These are phyloP conservation scores for Nitzschia sp. DNA, from an alignment of 108 stramenopile species.

Conservation along the genomic window DNA sequence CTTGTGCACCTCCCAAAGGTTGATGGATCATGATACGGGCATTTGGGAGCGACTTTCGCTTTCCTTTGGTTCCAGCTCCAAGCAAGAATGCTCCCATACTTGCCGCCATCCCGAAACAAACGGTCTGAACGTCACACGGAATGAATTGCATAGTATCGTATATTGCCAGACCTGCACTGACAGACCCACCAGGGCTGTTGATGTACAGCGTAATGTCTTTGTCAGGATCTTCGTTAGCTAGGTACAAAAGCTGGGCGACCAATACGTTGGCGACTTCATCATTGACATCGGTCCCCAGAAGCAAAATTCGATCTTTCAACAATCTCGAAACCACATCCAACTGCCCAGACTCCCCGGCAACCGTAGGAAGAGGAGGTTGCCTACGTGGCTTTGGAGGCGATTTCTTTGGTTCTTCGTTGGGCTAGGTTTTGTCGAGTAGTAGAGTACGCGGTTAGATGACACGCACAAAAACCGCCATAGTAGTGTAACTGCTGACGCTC, in stretches of 20 bases:
- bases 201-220: slow-evolving; percentile 97
- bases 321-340: slow-evolving; percentile 94
- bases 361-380: slow-evolving; percentile 51
- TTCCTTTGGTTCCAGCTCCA: slow-evolving; percentile 91
- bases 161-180: slow-evolving; percentile 93
- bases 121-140: slow-evolving; percentile 94
- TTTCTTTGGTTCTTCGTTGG: slow-evolving; percentile 21
- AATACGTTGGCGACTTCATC: slow-evolving; percentile 95
- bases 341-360: slow-evolving; percentile 80
- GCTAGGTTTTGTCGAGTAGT: no score
- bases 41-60: slow-evolving; percentile 90
- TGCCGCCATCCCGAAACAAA: slow-evolving; percentile 98
- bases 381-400: slow-evolving; percentile 47
- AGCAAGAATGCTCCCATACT: slow-evolving; percentile 96
- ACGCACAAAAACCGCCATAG: no score
- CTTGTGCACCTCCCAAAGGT: slow-evolving; percentile 96
- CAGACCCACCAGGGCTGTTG: slow-evolving; percentile 91
- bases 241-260: slow-evolving; percentile 91
- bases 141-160: slow-evolving; percentile 98
- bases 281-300: slow-evolving; percentile 89
- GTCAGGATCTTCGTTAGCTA: slow-evolving; percentile 93
- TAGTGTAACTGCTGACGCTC: no score
- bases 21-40: slow-evolving; percentile 98
- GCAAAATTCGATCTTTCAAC: slow-evolving; percentile 92
- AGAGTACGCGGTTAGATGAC: no score